These are phyloP conservation scores for Priceomyces medius DNA, from an alignment of 805 yeast genomes.

Conservation along the genomic window DNA sequence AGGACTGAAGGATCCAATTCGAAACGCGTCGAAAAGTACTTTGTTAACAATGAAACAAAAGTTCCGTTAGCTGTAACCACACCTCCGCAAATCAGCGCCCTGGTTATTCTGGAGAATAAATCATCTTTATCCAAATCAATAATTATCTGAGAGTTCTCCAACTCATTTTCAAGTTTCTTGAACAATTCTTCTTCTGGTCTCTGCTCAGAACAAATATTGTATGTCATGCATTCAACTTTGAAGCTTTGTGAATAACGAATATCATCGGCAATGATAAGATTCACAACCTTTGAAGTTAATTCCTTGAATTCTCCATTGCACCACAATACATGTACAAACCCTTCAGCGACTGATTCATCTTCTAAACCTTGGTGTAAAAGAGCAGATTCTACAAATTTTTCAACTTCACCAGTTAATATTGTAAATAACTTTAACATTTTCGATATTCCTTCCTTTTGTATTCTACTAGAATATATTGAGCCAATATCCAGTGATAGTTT, in stretches of 20 bases:
- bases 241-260: conserved; percentile 20
- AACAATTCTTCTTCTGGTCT: background rate
- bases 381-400: conserved; percentile 10
- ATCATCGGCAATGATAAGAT: conserved; percentile 19
- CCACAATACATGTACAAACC: conserved; percentile 15
- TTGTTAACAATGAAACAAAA: conserved; percentile 14
- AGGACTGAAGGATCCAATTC: conserved; percentile 16
- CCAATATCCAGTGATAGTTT: conserved; percentile 25
- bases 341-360: conserved; percentile 23
- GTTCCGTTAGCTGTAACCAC: conserved; percentile 19
- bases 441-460: conserved; percentile 5
- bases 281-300: conserved; percentile 12
- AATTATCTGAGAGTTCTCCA: background rate
- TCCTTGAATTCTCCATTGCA: background rate
- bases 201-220: background rate
- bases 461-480: conserved; percentile 12
- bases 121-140: conserved; percentile 12
- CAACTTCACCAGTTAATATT: conserved; percentile 5
- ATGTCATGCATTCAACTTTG: conserved; percentile 20
- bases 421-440: conserved; percentile 11
- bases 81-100: conserved; percentile 14
- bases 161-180: background rate
- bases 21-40: conserved; percentile 11
- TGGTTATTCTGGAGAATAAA: conserved; percentile 17
- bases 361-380: conserved; percentile 20